Evolutionary conservation across 805 yeast species (phyloP), one percentile per base, ranked within the genome.

Genomic region (Grigorovia yakushimaensis): DNA sequence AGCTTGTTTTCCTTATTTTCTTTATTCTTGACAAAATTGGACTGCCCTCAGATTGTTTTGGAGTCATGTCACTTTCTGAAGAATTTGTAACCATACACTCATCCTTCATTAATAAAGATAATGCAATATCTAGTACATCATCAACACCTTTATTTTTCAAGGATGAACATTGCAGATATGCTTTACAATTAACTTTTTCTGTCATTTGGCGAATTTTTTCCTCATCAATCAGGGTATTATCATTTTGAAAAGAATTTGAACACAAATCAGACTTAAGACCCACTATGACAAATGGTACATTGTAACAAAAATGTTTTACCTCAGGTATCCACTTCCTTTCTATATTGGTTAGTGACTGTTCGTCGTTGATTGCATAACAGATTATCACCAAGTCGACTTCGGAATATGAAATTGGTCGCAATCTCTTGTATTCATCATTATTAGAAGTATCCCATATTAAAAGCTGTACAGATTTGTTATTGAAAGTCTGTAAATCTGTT

Each of bases 401-500:
- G 5, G 89, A 82, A 59, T 87, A 87, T 40, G 84, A 74, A 43
- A 88, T 69, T 1, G 94, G 93, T 51, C 96, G 71, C 47, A 86
- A 67, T 46, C 95, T 69, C 60, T 82, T 89, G 59, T 84, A 85
- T 62, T 84, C 93, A 64, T 86, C 94, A 65, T 85, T 93, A 3
- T 95, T 93, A 0, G 95, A 95, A 0, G 95, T 85, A 61, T 87
- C 96, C 94, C 94, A 86, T 27, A 86, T 64, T 0, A 87, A 85
- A 54, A 87, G 65, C 58, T 82, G 88, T 19, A 83, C 72, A n/a
- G 64, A 54, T 56, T 78, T 75, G 23, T 70, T 68, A 5, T 76
- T 74, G 0, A 75, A 68, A 1, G 73, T 69, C 36, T 59, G 63
- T 2, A 82, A 77, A 38, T 73, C 73, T 8, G 84, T 76, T 11